Evolutionary conservation across 148 eudicot genomes (phyloP), one percentile per base, ranked within the genome.

Genomic region (Persicaria tinctoria): DNA sequence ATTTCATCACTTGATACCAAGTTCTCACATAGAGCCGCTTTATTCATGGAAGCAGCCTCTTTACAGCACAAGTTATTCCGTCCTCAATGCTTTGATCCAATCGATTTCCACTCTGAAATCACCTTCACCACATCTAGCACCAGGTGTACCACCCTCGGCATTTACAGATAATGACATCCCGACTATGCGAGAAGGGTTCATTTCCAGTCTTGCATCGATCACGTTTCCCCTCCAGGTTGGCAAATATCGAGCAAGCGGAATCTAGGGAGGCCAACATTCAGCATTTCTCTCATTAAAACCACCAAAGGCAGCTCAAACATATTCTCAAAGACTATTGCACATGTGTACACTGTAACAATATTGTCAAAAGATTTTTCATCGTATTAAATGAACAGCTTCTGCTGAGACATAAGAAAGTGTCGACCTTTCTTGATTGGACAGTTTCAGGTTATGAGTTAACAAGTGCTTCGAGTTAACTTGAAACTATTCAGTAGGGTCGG

Each of bases 211-310:
- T 70, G 81, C 97, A 70, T 92, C 97, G 69, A 95, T 95, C 27
- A 95, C 94, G 53, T 90, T 92, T 41, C 99, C 99, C 51, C 97
- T 90, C 99, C 99, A 96, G 0, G 99, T 92, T 79, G 99, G 97
- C 68, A 92, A 78, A 79, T 90, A 95, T 77, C 92, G 92, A 48
- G 88, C 87, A 48, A 95, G 88, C 76, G 99, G 97, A 69, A 96
- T 89, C 97, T 92, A 89, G 49, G 17, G 70, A 79, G 27, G 57
- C 60, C 51, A 41, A 44, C 20, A 63, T 41, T 20, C 9, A 44
- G 12, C 49, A 9, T 53, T 10, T 16, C 57, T 16, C 11, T 53
- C 57, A 53, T 53, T 53, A 10, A 32, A 32, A 32, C 41, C 41
- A 32, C 41, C 41, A 32, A 32, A 32, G 41, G 3, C 41, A 32